Conservation (phyloP, 2,329 filamentous ascomycete species). For the Fusarium sp. region DNA sequence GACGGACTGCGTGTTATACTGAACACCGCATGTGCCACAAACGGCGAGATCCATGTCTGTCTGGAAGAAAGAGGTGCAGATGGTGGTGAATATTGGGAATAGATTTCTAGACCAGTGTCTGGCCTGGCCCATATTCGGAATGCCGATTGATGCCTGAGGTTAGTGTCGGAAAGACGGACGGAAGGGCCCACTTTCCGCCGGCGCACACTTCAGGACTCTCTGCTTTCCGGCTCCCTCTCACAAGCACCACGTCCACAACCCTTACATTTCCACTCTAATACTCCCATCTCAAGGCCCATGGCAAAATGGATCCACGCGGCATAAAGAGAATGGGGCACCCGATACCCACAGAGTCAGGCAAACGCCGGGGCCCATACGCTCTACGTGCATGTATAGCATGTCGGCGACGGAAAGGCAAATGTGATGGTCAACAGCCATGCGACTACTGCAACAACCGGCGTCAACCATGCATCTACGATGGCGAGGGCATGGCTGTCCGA, state of each 20-base stretch:
- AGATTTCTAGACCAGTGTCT: no score
- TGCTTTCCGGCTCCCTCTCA: no score
- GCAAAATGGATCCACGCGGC: neutral
- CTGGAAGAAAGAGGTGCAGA: no score
- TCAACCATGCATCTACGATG: neutral
- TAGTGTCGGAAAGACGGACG: no score
- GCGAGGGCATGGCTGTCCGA: neutral
- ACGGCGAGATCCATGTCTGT: neutral
- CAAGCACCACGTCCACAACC: no score
- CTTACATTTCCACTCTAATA: no score
- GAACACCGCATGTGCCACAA: neutral
- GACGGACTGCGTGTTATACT: neutral
- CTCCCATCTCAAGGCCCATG: no score
- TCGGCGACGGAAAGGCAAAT: neutral
- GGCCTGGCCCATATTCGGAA: no score
- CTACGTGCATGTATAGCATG: neutral
- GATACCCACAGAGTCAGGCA: neutral
- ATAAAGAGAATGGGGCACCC: neutral
- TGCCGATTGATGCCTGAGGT: no score
- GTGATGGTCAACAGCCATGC: neutral
- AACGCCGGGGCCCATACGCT: neutral
- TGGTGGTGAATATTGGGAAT: no score
- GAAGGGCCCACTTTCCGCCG: no score
- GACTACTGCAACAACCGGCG: neutral
- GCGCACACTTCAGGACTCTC: no score